Evolutionary conservation across 257 asterid species (phyloP).

Genomic region (Solanum medicagineum): DNA sequence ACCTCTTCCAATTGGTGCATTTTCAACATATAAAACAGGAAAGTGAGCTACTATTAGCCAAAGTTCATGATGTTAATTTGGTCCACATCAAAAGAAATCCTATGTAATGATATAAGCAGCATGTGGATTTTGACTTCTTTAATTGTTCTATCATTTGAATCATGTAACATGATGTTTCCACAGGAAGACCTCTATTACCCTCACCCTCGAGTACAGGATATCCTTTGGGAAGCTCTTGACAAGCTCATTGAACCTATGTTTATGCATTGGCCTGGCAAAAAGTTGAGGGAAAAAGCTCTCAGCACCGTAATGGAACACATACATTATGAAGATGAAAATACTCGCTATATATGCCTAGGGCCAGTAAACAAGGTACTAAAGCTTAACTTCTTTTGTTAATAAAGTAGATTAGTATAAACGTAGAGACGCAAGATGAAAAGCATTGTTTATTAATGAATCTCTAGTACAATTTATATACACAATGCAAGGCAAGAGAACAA

Average conservation of each 20-base stretch:
- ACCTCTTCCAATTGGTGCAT: background rate
- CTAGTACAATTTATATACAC: no score
- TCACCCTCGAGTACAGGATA: constrained; percentile 72
- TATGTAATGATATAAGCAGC: background rate
- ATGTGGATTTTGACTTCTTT: background rate
- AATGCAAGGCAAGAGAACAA: no score
- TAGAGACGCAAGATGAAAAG: no score
- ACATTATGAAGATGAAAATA: constrained; percentile 95
- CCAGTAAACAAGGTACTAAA: constrained; percentile 80
- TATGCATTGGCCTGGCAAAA: constrained; percentile 89
- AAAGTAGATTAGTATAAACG: no score
- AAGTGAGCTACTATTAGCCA: background rate
- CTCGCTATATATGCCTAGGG: constrained; percentile 84
- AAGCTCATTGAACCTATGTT: constrained; percentile 69
- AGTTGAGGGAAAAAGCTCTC: constrained; percentile 70
- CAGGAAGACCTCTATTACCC: constrained; percentile 98
- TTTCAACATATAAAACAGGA: background rate
- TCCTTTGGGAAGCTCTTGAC: constrained; percentile 84
- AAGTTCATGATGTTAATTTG: background rate
- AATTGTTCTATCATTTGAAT: background rate
- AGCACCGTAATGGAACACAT: constrained; percentile 67
- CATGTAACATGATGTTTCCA: constrained; percentile 6
- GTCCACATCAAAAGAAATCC: background rate
- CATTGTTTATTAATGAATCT: no score
- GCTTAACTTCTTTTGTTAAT: background rate